Percentiles rank a stretch among this genome's conserved stretches.
Evolutionary conservation across 176 grass and related monocot genomes (phyloP).

Genomic region (Zoysia pacifica): DNA sequence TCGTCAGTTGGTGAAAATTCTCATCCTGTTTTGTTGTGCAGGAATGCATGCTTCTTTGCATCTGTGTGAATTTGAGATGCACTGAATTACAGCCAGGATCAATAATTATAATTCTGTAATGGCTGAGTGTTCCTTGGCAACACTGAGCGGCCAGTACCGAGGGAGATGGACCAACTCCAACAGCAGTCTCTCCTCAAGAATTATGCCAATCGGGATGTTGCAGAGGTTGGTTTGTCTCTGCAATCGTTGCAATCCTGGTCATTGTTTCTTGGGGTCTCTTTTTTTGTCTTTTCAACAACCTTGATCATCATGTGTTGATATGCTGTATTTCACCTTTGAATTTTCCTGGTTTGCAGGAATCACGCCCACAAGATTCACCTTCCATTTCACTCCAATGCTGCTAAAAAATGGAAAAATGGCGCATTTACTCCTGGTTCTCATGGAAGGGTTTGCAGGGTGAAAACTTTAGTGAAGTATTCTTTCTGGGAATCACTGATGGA

Average conservation of each 20-base stretch:
- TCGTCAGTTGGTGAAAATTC: background rate
- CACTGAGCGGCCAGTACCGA: conserved; percentile 42
- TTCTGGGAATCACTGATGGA: conserved; percentile 46
- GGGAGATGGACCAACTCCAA: conserved; percentile 41
- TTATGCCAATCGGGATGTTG: conserved; percentile 1
- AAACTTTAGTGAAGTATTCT: conserved; percentile 42
- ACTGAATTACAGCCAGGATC: background rate
- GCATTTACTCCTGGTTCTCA: conserved; percentile 28
- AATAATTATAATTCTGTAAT: conserved; percentile 28
- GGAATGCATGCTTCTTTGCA: background rate
- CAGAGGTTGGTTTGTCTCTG: conserved; percentile 44
- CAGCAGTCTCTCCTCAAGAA: conserved; percentile 28
- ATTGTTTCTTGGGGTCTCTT: background rate
- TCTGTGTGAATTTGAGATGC: conserved; percentile 7
- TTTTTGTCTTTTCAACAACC: background rate
- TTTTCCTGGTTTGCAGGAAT: conserved; percentile 39
- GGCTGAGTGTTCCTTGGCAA: conserved; percentile 59
- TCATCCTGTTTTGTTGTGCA: conserved; percentile 19
- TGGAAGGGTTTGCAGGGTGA: conserved; percentile 29
- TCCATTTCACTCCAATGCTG: conserved; percentile 21
- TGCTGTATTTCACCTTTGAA: conserved; percentile 6
- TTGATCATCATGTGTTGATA: conserved; percentile 5
- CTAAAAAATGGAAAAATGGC: background rate
- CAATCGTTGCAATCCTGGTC: background rate
- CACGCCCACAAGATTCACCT: conserved; percentile 34